Base-by-base conservation (phyloP, 306 rosid genomes). In the Pterocarpus santalinus region DNA sequence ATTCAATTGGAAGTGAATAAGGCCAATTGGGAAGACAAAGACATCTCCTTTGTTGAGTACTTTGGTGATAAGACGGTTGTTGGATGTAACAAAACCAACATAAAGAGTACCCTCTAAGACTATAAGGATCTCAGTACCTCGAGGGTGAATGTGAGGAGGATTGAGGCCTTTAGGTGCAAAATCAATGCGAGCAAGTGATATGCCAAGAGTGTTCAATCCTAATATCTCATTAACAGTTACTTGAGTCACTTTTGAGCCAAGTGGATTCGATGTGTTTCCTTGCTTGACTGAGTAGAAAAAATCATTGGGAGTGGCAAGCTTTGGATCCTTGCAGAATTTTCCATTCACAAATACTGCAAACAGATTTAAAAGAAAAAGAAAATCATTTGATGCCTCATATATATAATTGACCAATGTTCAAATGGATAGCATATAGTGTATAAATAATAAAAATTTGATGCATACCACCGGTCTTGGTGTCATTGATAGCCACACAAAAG, bases 241-340 rank as follows among this genome's bases (percentile, higher is more conserved):
- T 0, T 39, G 64, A 33, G 41, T 79, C 62, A 79, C 77, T 60
- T 32, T 60, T 0, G 77, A 69, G 17, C 82, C 78, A 13, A 80
- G 46, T 70, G 70, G 11, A 36, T 69, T 69, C 10, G 76, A 57
- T 5, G 76, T 79, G 63, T 79, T 32, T 69, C 76, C 82, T n/a
- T 57, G 14, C 44, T 79, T 69, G 0, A 84, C 51, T 0, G 82
- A 4, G 57, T 36, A 38, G 46, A 85, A 85, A 52, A 85, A 85
- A 58, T 85, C 85, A 5, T 81, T 66, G 0, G 83, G 28, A 2
- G 32, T 66, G 10, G 5, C 85, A 6, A 33, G 49, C 17, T 76
- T 77, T n/a, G 88, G 88, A 36, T 85, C 80, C 80, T 81, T 81
- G 73, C 85, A 81, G 33, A 85, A 77, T 17, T 77, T 85, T 47